Evolutionary conservation across 2,329 filamentous ascomycete genomes (phyloP).

Genomic region (Aspergillus sp.): DNA sequence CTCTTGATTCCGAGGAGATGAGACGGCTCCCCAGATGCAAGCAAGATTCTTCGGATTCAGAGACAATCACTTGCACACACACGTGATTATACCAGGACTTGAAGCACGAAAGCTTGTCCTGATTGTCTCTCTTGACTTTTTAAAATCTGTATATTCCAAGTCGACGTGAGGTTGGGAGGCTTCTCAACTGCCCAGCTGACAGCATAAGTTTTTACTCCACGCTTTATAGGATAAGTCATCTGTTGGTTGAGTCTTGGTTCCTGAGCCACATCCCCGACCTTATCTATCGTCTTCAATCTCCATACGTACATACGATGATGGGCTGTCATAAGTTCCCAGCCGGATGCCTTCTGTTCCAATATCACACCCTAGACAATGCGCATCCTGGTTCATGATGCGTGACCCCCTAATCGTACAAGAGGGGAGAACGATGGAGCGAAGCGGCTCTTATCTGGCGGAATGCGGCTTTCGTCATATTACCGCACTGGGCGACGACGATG

Average conservation of each 20-base stretch:
- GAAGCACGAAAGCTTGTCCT: background rate
- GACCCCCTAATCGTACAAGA: background rate
- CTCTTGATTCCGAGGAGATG: background rate
- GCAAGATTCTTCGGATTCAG: background rate
- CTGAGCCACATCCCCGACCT: background rate
- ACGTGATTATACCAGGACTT: background rate
- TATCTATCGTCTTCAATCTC: background rate
- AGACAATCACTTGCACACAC: background rate
- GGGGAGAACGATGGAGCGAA: background rate
- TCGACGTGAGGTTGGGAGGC: background rate
- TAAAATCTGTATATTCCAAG: background rate
- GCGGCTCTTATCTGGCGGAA: background rate
- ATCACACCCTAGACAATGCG: background rate
- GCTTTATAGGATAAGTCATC: constrained; percentile 1
- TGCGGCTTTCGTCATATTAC: constrained; percentile 16
- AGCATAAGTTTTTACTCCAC: background rate
- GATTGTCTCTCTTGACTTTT: background rate
- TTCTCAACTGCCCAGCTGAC: background rate
- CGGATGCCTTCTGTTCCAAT: background rate
- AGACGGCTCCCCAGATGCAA: background rate
- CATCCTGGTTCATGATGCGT: background rate
- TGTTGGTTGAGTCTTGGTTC: too few species aligned
- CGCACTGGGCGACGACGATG: constrained; percentile 17
- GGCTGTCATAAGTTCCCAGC: background rate
- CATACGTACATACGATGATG: background rate